These are phyloP conservation scores for Ganoderma sinense DNA, from an alignment of 1,284 basidiomycete species.

Conservation along the genomic window DNA sequence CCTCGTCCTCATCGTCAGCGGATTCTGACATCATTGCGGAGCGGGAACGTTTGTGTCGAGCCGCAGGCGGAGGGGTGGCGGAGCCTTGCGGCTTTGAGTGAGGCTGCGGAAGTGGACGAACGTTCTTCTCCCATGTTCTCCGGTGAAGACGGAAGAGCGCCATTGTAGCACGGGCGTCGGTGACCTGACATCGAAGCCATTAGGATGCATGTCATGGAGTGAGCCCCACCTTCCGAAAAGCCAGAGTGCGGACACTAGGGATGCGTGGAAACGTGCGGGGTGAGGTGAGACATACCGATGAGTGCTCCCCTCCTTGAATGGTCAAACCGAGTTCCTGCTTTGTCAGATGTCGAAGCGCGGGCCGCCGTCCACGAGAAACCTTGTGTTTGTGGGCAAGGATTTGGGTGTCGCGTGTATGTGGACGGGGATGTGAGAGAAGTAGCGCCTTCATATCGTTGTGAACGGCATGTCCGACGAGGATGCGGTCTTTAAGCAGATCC, in stretches of 20 bases:
- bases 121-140: constrained; percentile 80
- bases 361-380: constrained; percentile 63
- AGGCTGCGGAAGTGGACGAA: constrained; percentile 8
- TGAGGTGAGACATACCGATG: constrained; percentile 64
- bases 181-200: constrained; percentile 61
- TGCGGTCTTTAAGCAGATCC: constrained; percentile 78
- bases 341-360: constrained; percentile 84
- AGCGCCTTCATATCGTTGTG: constrained; percentile 93
- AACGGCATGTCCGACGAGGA: constrained; percentile 95
- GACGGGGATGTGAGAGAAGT: constrained; percentile 88
- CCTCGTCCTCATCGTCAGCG: not conserved
- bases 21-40: constrained; percentile 10
- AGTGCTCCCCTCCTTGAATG: constrained; percentile 91
- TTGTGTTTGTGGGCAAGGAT: constrained; percentile 66
- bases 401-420: constrained; percentile 88
- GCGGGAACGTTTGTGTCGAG: constrained; percentile 37
- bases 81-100: constrained; percentile 35
- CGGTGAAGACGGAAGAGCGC: constrained; percentile 91
- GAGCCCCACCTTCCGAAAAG: not conserved
- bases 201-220: not conserved
- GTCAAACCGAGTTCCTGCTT: constrained; percentile 83
- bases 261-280: not conserved
- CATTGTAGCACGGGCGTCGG: constrained; percentile 96
- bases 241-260: not conserved
- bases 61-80: constrained; percentile 3